Evolutionary conservation across 345 rosid species (phyloP), one percentile per base, ranked within the genome.

Genomic region (Trapa bicornis): DNA sequence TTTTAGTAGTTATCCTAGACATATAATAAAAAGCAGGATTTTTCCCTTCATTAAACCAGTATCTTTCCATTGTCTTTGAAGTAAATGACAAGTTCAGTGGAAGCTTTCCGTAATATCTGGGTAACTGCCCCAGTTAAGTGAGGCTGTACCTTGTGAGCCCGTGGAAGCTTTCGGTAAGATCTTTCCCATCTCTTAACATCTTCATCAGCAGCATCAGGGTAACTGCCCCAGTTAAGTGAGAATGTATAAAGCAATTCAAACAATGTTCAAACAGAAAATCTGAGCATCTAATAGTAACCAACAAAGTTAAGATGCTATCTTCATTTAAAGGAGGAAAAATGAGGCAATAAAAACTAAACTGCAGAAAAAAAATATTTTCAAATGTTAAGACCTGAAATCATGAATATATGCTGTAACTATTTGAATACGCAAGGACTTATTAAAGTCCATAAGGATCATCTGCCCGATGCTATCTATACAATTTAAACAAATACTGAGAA

Each of bases 151-250:
- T 87, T 86, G 80, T 89, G 97, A 0, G 83, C 72, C 81, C 83
- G 80, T 50, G 91, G 79, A 71, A 92, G 89, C 86, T 87, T 91
- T 73, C 76, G 81, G 56, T 75, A 91, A 50, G 87, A 89, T 80
- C 85, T 81, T 80, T 94, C 97, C 76, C 80, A 89, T 83, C 85
- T 78, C 58, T 74, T 85, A 52, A 94, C 84, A 84, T 89, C 99
- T 75, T 89, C 92, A 70, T 87, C 89, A 1, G 97, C 80, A 64
- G 97, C 95, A 63, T 91, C 96, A 0, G 95, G 95, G 73, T 94
- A 94, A 79, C 99, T 91, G 69, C 67, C 65, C 38, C 11, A 56
- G 6, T 6, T 37, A 9, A 73, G 36, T 37, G 48, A 62, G 53
- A 37, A 62, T 4, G 35, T 16, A 42, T 6, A 38, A 22, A 17